A percentile compares a stretch with the other conserved stretches of the same genome.
These are phyloP conservation scores for Scytalidium lignicola DNA, from an alignment of 2,329 filamentous ascomycete species.

Conservation along the genomic window DNA sequence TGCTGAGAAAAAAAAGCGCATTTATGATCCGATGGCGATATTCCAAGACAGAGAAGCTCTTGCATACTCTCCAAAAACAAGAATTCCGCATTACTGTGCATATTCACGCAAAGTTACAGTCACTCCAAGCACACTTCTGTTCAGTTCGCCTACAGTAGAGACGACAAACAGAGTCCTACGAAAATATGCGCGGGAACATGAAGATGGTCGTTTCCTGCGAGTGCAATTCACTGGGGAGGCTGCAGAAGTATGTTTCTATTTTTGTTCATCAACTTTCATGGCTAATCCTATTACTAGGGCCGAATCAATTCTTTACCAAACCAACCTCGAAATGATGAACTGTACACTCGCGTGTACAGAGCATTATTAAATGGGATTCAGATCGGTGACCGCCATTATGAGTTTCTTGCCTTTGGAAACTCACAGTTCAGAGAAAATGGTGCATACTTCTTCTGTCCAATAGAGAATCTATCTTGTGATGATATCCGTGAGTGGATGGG, in stretches of 20 bases:
- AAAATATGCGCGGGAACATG: conserved; percentile 52
- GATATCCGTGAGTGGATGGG: conserved; percentile 86
- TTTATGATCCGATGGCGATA: conserved; percentile 68
- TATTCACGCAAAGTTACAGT: conserved; percentile 71
- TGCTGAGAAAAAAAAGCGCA: conserved; percentile 54
- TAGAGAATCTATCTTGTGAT: conserved; percentile 60
- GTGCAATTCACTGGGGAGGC: conserved; percentile 87
- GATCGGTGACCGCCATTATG: conserved; percentile 75
- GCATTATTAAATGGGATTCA: conserved; percentile 72
- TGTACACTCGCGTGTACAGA: conserved; percentile 70
- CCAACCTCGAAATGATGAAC: conserved; percentile 53
- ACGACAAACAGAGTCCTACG: conserved; percentile 84
- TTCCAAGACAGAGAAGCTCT: conserved; percentile 53
- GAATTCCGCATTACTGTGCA: conserved; percentile 67
- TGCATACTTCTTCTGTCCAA: conserved; percentile 85
- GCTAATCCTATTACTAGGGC: conserved; percentile 37
- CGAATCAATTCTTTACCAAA: conserved; percentile 52
- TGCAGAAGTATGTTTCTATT: conserved; percentile 25
- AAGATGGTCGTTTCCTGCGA: conserved; percentile 75
- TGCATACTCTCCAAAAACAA: conserved; percentile 40
- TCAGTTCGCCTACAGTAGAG: conserved; percentile 73
- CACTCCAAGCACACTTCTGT: conserved; percentile 79
- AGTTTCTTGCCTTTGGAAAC: conserved; percentile 92
- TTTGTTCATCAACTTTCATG: not conserved
- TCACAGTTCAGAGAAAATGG: conserved; percentile 91